Evolutionary conservation across 2,329 filamentous ascomycete genomes (phyloP).

Genomic region (Colletotrichum higginsianum): DNA sequence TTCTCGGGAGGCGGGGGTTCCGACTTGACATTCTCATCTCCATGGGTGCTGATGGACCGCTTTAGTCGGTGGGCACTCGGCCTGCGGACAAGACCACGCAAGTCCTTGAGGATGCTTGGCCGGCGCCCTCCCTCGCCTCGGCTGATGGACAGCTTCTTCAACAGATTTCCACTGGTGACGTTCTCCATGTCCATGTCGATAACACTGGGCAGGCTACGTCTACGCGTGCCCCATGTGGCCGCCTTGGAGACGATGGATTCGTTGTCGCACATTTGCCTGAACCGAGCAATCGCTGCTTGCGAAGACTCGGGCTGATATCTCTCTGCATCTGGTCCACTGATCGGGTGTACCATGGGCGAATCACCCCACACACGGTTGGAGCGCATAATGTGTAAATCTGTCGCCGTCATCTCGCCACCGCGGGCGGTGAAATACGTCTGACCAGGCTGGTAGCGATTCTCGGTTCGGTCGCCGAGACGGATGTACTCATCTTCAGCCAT

Average conservation of each 20-base stretch:
- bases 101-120: constrained; percentile 65
- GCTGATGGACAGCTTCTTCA: constrained; percentile 74
- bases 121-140: constrained; percentile 61
- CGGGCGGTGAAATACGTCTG: constrained; percentile 64
- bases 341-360: constrained; percentile 62
- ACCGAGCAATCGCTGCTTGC: constrained; percentile 68
- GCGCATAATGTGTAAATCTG: constrained; percentile 66
- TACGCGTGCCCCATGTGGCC: constrained; percentile 79
- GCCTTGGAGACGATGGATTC: constrained; percentile 73
- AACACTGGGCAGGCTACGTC: constrained; percentile 73
- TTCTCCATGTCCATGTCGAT: constrained; percentile 69
- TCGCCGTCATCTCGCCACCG: constrained; percentile 59
- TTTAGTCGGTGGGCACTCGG: constrained; percentile 64
- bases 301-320: constrained; percentile 65
- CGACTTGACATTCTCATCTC: constrained; percentile 50
- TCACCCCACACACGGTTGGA: constrained; percentile 65
- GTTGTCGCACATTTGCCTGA: constrained; percentile 68
- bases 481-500: constrained; percentile 54
- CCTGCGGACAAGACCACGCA: constrained; percentile 65
- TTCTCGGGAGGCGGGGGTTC: constrained; percentile 55
- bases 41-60: constrained; percentile 60
- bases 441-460: constrained; percentile 64
- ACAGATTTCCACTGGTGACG: constrained; percentile 71
- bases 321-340: constrained; percentile 52
- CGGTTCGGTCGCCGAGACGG: constrained; percentile 61